Base-by-base conservation (phyloP, 352 stramenopile species). In the Globisporangium radiosum region DNA sequence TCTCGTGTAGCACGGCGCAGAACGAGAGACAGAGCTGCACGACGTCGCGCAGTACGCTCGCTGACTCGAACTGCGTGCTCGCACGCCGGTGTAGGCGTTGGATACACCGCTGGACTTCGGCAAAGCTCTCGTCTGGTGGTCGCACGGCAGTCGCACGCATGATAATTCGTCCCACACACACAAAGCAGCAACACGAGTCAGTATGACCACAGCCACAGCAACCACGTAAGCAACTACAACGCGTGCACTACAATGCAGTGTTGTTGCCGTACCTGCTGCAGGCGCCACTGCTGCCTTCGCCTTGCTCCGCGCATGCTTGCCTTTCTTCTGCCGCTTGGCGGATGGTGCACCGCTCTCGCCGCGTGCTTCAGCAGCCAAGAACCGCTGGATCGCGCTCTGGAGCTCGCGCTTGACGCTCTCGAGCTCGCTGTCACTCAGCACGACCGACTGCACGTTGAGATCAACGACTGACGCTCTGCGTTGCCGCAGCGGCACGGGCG, bases 281-380 rank as follows among this genome's bases (percentile, higher is more conserved):
- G 51, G 25, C 19, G 40, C 39, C 15, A 11, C 9, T 15, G 43
- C 43, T 17, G 43, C 11, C 56, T 65, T 68, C 15, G 43, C 54
- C 61, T 68, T 71, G 13, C 43, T 15, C 47, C 62, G 77, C 36
- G 19, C 60, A 38, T 79, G 70, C 54, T 87, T 85, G 53, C 78
- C 57, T 59, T 89, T 89, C 66, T 89, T 91, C 42, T 83, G 75
- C 1, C 81, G 70, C 56, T 91, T 91, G 14, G 72, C 45, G 1
- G 69, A 55, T 5, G 81, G 73, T 2, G 62, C 64, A 37, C 56
- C 50, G 33, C 69, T 36, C 19, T 59, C 72, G 0, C 52, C 65
- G 13, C 69, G 63, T 0, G 58, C 62, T 47, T 73, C 65, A 0
- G 59, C 63, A 3, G 39, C 62, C 39, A 71, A 56, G 17, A 76